Evolutionary conservation across 805 yeast species (phyloP).

Genomic region (Kurtzmaniella cleridarum): DNA sequence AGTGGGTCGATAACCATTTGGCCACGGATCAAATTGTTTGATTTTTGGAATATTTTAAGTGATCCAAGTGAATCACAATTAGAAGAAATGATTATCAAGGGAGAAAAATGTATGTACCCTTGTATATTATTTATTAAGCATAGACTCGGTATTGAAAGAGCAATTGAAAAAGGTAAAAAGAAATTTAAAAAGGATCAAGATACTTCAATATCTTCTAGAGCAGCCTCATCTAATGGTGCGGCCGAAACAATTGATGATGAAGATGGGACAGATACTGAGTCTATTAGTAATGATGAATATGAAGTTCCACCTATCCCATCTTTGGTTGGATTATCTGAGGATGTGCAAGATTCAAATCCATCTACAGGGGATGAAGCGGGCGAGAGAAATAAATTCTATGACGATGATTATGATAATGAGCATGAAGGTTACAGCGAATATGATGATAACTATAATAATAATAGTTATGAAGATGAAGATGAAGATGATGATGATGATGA

Average conservation of each 20-base stretch:
- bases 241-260: not conserved
- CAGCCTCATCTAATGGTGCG: not conserved
- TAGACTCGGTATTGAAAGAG: slow-evolving; percentile 59
- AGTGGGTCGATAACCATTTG: slow-evolving; percentile 73
- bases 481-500: slow-evolving; percentile 1
- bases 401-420: slow-evolving; percentile 5
- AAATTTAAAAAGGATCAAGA: slow-evolving; percentile 1
- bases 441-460: slow-evolving; percentile 1
- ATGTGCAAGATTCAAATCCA: too few species aligned
- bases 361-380: too few species aligned
- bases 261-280: too few species aligned
- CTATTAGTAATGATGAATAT: too few species aligned
- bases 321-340: too few species aligned
- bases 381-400: not conserved
- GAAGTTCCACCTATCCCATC: too few species aligned
- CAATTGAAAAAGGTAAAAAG: slow-evolving; percentile 49
- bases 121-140: slow-evolving; percentile 60
- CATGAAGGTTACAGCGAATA: slow-evolving; percentile 7
- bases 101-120: slow-evolving; percentile 64
- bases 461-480: slow-evolving; percentile 1
- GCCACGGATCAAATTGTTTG: slow-evolving; percentile 58
- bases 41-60: slow-evolving; percentile 57
- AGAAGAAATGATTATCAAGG: slow-evolving; percentile 50
- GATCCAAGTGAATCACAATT: slow-evolving; percentile 63
- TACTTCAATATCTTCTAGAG: not conserved